Conservation (phyloP, 768 basidiomycete genomes). For the Floccularia luteovirens region DNA sequence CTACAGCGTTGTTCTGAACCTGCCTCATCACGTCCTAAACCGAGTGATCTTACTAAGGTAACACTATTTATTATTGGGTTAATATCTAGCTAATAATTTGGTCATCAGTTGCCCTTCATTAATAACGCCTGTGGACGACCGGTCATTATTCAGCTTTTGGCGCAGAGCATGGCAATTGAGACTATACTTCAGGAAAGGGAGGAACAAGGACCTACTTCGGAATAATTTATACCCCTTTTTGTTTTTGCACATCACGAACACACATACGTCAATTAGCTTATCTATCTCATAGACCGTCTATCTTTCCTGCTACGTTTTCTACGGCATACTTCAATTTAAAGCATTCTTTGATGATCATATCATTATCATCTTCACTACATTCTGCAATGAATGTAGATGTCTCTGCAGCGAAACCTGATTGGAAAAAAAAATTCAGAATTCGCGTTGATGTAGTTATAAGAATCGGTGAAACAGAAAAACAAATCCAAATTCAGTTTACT, state of each 20-base stretch:
- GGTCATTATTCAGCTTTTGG: slow-evolving; percentile 60
- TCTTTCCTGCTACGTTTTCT: slow-evolving; percentile 64
- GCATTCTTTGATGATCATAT: slow-evolving; percentile 66
- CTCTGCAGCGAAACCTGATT: slow-evolving; percentile 66
- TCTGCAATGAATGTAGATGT: slow-evolving; percentile 84
- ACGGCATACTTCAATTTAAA: slow-evolving; percentile 63
- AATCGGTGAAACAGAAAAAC: too few relatives aligned
- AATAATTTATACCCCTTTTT: slow-evolving; percentile 11
- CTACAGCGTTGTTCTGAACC: slow-evolving; percentile 60
- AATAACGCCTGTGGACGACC: slow-evolving; percentile 61
- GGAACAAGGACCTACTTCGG: slow-evolving; percentile 2
- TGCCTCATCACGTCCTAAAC: slow-evolving; percentile 42
- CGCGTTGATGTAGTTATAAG: too few relatives aligned
- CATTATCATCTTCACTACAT: slow-evolving; percentile 84
- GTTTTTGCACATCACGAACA: slow-evolving; percentile 7
- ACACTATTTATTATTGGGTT: slow-evolving; percentile 9
- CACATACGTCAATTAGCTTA: slow-evolving; percentile 13
- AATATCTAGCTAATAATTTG: not conserved
- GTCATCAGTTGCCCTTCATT: slow-evolving; percentile 49
- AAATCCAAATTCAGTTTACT: too few relatives aligned
- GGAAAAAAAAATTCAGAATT: not conserved
- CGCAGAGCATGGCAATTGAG: slow-evolving; percentile 64
- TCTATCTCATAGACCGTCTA: slow-evolving; percentile 34
- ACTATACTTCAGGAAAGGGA: slow-evolving; percentile 23
- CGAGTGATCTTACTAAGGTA: slow-evolving; percentile 54